Percentiles rank a stretch among this genome's conserved stretches.
Evolutionary conservation across 2,329 filamentous ascomycete genomes (phyloP).

Genomic region (Trichoderma sp.): DNA sequence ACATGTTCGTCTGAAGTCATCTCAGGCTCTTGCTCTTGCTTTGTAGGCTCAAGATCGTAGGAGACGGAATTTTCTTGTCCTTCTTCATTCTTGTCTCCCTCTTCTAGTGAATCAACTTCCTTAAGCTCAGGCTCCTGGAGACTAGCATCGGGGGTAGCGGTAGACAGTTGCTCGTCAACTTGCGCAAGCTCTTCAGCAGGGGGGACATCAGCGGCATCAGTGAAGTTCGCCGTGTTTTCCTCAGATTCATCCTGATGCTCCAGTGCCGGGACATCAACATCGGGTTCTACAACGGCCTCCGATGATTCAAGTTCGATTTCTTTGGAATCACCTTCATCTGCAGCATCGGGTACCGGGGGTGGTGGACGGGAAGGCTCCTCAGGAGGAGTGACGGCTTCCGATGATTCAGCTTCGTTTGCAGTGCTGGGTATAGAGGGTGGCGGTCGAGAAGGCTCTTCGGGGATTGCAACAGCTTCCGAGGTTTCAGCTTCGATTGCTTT

Average conservation of each 20-base stretch:
- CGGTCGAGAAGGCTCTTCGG: not conserved
- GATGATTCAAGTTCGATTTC: not conserved
- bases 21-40: slow-evolving; percentile 27
- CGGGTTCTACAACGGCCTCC: not conserved
- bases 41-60: not conserved
- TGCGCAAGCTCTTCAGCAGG: not conserved
- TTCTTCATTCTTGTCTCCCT: slow-evolving; percentile 35
- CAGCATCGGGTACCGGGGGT: not conserved
- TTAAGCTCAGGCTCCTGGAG: slow-evolving; percentile 11
- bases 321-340: not conserved
- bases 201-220: not conserved
- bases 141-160: not conserved
- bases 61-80: slow-evolving; percentile 29
- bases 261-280: not conserved
- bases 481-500: not conserved
- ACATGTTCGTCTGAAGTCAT: not conserved
- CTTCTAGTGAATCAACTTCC: slow-evolving; percentile 22
- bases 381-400: not conserved
- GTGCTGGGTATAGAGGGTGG: not conserved
- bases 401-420: not conserved
- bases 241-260: not conserved
- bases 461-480: not conserved
- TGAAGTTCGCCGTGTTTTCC: not conserved
- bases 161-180: not conserved
- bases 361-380: not conserved